Percentiles rank a stretch among this genome's conserved stretches.
phyloP scores from a whole-genome alignment of 208 protist species.

The Trypanosoma grayi region DNA sequence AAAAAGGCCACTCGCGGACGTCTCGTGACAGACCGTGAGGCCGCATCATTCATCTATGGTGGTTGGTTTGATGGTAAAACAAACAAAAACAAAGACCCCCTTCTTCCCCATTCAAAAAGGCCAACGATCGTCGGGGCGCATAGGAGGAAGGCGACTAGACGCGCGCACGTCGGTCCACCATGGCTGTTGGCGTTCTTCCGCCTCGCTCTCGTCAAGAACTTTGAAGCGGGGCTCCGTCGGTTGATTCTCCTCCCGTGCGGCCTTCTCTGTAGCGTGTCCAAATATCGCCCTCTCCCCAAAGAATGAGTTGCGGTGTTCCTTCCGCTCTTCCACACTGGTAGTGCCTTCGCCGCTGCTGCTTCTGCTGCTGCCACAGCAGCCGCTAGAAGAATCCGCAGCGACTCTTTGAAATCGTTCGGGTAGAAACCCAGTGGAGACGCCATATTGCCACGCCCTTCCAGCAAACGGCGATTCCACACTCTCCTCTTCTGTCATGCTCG shows the following conservation, averaged over 20 bases:
- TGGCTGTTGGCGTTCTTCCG: not conserved
- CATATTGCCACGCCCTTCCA: too few species aligned
- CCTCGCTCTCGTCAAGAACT: not conserved
- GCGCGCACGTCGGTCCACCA: not conserved
- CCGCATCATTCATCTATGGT: too few species aligned
- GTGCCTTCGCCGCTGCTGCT: not conserved
- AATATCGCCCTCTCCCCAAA: not conserved
- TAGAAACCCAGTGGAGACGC: too few species aligned
- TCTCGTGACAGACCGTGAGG: too few species aligned
- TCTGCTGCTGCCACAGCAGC: too few species aligned
- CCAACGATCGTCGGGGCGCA: conserved; percentile 17
- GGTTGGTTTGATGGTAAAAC: not conserved
- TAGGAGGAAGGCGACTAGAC: not conserved
- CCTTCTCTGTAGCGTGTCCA: too few species aligned
- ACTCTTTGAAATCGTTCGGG: too few species aligned
- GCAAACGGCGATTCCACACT: too few species aligned
- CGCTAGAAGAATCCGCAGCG: too few species aligned
- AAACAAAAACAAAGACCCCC: not conserved
- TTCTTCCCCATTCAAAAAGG: not conserved
- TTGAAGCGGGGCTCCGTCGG: not conserved
- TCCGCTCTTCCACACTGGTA: not conserved
- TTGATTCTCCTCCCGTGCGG: not conserved
- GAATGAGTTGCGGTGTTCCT: not conserved
- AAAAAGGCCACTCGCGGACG: too few species aligned
- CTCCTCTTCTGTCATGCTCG: too few species aligned